Conservation (phyloP, 2,329 filamentous ascomycete species). For the Hortaea werneckii region DNA sequence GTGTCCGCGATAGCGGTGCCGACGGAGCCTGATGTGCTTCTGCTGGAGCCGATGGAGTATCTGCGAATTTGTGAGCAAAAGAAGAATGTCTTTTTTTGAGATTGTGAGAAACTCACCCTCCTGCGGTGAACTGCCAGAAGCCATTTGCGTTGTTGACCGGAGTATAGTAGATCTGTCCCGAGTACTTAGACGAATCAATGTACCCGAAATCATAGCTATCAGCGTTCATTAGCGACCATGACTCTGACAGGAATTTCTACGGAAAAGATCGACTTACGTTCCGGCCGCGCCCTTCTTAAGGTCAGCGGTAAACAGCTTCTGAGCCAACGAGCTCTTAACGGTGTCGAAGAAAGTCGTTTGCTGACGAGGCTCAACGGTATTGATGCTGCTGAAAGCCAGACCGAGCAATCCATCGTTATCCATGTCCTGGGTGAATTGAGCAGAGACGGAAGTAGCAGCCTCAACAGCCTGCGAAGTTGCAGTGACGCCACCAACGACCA, state of each 20-base stretch:
- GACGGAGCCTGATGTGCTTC: slow-evolving; percentile 33
- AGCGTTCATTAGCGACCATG: no score
- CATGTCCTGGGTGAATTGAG: slow-evolving; percentile 40
- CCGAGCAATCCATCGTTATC: slow-evolving; percentile 52
- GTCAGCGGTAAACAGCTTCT: slow-evolving; percentile 48
- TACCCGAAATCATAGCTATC: slow-evolving; percentile 32
- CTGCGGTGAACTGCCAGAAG: slow-evolving; percentile 53
- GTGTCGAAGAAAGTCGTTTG: slow-evolving; percentile 53
- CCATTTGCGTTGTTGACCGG: slow-evolving; percentile 47
- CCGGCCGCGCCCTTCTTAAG: slow-evolving; percentile 42
- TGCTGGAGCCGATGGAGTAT: slow-evolving; percentile 42
- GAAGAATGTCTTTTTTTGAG: no score
- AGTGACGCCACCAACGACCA: slow-evolving; percentile 50
- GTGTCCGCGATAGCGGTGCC: slow-evolving; percentile 57
- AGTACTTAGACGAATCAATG: slow-evolving; percentile 50
- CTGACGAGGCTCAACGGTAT: slow-evolving; percentile 42
- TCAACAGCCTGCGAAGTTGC: slow-evolving; percentile 55
- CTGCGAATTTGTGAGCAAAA: slow-evolving; percentile 10
- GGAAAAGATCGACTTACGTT: no score
- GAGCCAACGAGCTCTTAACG: slow-evolving; percentile 41
- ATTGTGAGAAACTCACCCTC: slow-evolving; percentile 18
- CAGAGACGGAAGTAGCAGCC: slow-evolving; percentile 50
- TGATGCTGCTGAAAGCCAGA: slow-evolving; percentile 49
- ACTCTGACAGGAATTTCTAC: no score
- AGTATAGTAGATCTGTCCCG: slow-evolving; percentile 47